Percentiles rank a stretch among this genome's conserved stretches.
These are phyloP conservation scores for Didymella pinodella DNA, from an alignment of 2,329 filamentous ascomycete genomes.

Conservation along the genomic window DNA sequence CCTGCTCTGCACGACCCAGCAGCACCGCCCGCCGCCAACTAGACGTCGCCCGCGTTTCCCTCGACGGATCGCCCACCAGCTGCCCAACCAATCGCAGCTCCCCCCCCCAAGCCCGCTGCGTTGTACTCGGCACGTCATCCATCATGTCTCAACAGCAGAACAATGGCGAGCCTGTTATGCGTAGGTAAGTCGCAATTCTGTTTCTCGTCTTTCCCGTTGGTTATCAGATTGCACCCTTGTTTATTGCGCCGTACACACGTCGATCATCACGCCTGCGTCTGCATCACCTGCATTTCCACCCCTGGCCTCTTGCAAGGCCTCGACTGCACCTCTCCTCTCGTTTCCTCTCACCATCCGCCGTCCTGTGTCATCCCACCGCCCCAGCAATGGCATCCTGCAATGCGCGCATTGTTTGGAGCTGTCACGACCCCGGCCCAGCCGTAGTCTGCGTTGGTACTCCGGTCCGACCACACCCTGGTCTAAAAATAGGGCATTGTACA, in stretches of 20 bases:
- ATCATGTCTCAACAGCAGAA: constrained; percentile 48
- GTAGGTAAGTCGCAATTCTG: constrained; percentile 63
- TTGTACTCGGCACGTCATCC: constrained; percentile 11
- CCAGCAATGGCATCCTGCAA: constrained; percentile 8
- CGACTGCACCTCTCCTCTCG: not conserved
- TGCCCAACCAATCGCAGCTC: constrained; percentile 10
- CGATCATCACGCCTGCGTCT: constrained; percentile 3
- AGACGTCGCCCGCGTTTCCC: constrained; percentile 6
- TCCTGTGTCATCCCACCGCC: constrained; percentile 1
- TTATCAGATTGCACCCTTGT: constrained; percentile 10
- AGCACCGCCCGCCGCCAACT: not conserved
- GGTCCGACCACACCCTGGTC: constrained; percentile 44
- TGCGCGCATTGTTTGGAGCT: constrained; percentile 17
- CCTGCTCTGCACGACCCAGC: not conserved
- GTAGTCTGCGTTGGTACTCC: constrained; percentile 51
- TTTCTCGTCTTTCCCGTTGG: constrained; percentile 8
- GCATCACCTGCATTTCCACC: constrained; percentile 5
- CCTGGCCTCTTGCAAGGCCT: not conserved
- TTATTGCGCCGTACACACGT: constrained; percentile 5
- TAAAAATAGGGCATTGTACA: constrained; percentile 49
- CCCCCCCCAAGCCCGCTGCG: not conserved
- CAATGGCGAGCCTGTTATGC: constrained; percentile 65
- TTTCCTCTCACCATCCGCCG: not conserved
- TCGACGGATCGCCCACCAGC: constrained; percentile 2
- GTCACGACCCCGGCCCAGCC: constrained; percentile 36